Evolutionary conservation across 805 yeast species (phyloP).

Genomic region (Sugiyamaella floridensis): DNA sequence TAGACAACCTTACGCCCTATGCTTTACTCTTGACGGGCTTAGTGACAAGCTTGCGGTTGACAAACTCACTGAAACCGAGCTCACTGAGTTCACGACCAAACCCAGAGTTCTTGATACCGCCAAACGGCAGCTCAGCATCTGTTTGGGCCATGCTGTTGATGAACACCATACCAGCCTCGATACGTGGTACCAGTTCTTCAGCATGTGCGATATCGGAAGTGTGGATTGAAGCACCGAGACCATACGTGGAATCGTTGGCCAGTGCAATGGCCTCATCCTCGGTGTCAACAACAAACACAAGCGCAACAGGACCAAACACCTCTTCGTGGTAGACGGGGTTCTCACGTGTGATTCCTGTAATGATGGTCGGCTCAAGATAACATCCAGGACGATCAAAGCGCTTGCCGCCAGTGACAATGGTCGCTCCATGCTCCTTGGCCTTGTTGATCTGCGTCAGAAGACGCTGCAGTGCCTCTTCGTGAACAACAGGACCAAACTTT

Average conservation of each 20-base stretch:
- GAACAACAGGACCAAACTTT: conserved; percentile 44
- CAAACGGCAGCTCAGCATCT: conserved; percentile 51
- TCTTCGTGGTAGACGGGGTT: conserved; percentile 50
- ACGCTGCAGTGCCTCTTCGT: conserved; percentile 28
- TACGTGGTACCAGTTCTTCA: conserved; percentile 46
- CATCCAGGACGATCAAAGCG: conserved; percentile 37
- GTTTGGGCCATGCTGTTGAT: conserved; percentile 54
- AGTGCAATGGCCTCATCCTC: conserved; percentile 45
- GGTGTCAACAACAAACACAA: conserved; percentile 48
- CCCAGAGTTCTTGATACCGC: conserved; percentile 62
- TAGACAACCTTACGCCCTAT: too few species aligned
- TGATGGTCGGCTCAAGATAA: conserved; percentile 50
- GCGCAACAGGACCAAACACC: conserved; percentile 61
- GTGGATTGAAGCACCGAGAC: conserved; percentile 56
- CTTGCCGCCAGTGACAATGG: conserved; percentile 46
- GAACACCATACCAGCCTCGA: conserved; percentile 61
- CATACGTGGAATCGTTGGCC: conserved; percentile 51
- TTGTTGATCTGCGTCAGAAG: conserved; percentile 39
- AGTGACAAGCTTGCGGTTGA: conserved; percentile 35
- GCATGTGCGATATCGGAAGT: conserved; percentile 45
- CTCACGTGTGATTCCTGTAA: conserved; percentile 44
- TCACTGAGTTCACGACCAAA: conserved; percentile 65
- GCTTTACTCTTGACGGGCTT: conserved; percentile 22
- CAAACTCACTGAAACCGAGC: conserved; percentile 53
- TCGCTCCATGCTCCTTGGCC: conserved; percentile 51